Evolutionary conservation across 106 monocot species (phyloP).

Genomic region (Phalaenopsis equestris): DNA sequence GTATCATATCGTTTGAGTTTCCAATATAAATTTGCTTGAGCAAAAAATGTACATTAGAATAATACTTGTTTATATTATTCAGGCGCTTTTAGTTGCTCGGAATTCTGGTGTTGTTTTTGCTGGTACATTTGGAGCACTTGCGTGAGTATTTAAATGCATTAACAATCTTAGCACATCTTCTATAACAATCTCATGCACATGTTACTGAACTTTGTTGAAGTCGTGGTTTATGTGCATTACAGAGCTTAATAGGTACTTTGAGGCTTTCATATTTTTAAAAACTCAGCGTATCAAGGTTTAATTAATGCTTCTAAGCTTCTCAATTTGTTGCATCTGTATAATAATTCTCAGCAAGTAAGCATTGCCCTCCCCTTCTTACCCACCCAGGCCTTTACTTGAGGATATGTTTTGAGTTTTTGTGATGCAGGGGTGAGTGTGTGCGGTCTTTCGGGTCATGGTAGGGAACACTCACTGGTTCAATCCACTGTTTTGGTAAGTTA

Average conservation of each 20-base stretch:
- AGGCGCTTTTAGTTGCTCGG: slow-evolving; percentile 96
- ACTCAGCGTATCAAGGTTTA: neutral
- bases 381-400: neutral
- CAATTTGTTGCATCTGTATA: neutral
- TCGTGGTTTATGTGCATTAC: neutral
- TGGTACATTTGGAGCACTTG: slow-evolving; percentile 95
- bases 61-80: slow-evolving; percentile 17
- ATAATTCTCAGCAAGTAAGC: neutral
- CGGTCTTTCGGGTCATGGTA: too few species aligned
- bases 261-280: neutral
- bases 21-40: neutral
- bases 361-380: neutral
- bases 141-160: slow-evolving; percentile 56
- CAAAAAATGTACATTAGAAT: neutral
- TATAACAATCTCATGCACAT: neutral
- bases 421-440: too few species aligned
- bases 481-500: neutral
- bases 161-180: neutral
- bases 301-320: neutral
- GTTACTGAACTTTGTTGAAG: neutral
- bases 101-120: slow-evolving; percentile 78
- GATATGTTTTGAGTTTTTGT: too few species aligned
- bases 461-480: too few species aligned
- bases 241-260: neutral
- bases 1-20: neutral